These are phyloP conservation scores for Boletellus ananiceps DNA, from an alignment of 768 basidiomycete genomes.

Conservation along the genomic window DNA sequence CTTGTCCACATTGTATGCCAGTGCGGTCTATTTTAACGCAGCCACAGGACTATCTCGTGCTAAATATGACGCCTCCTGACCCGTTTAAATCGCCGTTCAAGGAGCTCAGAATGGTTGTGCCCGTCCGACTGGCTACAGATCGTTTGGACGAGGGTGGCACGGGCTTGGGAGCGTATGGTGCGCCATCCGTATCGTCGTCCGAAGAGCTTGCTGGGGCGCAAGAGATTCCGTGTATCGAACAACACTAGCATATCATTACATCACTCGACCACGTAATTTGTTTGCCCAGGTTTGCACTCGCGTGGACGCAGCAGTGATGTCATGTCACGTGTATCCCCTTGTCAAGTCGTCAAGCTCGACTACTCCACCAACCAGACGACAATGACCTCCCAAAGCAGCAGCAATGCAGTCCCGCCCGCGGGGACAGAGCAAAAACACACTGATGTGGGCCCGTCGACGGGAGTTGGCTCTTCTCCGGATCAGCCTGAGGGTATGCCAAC, in stretches of 20 bases:
- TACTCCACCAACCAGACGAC: background rate
- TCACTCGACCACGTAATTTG: background rate
- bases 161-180: constrained; percentile 8
- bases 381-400: background rate
- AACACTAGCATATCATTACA: background rate
- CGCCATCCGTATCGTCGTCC: constrained; percentile 18
- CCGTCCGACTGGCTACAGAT: constrained; percentile 63
- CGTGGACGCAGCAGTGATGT: constrained; percentile 13
- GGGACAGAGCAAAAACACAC: constrained; percentile 12
- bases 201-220: constrained; percentile 20
- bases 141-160: constrained; percentile 42
- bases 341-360: background rate
- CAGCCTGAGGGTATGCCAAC: constrained; percentile 32
- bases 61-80: constrained; percentile 58
- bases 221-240: constrained; percentile 6
- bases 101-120: constrained; percentile 59
- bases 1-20: background rate
- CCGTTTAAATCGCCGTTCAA: constrained; percentile 49
- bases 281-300: too few species aligned
- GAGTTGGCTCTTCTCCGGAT: constrained; percentile 28
- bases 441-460: constrained; percentile 23
- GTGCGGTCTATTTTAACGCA: background rate
- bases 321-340: constrained; percentile 21
- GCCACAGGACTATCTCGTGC: constrained; percentile 62
- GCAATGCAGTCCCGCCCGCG: background rate